Conservation (phyloP, 2,329 filamentous ascomycete genomes). For the Paramyrothecium sp. region DNA sequence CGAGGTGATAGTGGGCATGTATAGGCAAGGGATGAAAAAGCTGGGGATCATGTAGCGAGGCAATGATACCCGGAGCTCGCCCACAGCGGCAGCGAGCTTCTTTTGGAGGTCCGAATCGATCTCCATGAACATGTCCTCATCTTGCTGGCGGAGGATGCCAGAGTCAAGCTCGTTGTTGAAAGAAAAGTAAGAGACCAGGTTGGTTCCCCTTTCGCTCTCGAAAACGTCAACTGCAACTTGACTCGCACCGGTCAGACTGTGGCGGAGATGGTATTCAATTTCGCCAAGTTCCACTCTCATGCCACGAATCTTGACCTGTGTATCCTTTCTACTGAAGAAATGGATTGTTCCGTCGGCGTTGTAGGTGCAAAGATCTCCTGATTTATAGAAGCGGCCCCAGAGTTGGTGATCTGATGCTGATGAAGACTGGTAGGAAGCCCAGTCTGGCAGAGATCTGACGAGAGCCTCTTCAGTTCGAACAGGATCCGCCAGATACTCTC, state of each 20-base stretch:
- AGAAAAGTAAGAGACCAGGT: not conserved
- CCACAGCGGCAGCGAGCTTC: not conserved
- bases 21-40: constrained; percentile 6
- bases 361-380: constrained; percentile 22
- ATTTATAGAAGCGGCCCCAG: constrained; percentile 15
- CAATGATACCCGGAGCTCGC: not conserved
- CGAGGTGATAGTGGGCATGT: constrained; percentile 13
- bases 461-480: constrained; percentile 21
- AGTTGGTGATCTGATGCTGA: not conserved
- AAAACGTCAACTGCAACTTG: not conserved
- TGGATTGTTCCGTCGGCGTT: constrained; percentile 30
- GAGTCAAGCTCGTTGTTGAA: not conserved
- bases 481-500: constrained; percentile 19
- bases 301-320: not conserved
- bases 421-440: constrained; percentile 5
- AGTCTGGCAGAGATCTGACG: constrained; percentile 21
- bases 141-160: no score
- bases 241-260: not conserved
- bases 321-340: constrained; percentile 15
- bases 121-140: no score
- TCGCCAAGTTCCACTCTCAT: constrained; percentile 44
- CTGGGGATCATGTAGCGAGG: constrained; percentile 14
- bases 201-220: not conserved
- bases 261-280: constrained; percentile 4
- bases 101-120: not conserved